Evolutionary conservation across 768 basidiomycete genomes (phyloP), one percentile per base, ranked within the genome.

Genomic region (Amanita rubescens): DNA sequence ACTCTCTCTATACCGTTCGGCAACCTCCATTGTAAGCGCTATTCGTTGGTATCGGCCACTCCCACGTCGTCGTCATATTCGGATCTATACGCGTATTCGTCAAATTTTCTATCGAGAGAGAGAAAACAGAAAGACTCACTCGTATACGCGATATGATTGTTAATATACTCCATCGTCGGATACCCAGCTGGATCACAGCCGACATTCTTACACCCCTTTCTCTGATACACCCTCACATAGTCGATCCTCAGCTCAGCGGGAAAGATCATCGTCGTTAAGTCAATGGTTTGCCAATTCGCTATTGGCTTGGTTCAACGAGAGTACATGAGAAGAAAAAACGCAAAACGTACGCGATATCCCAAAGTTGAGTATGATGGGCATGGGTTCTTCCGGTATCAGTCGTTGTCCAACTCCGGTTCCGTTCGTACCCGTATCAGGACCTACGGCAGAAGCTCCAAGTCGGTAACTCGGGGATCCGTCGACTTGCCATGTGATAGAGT

Each of bases 171-270:
- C 52, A 74, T 67, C 2, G 89, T 93, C 1, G 88, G 89, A 57
- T 76, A 80, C 41, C 76, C 72, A 24, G 66, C 58, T 0, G 88
- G 88, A 63, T 80, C 72, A 62, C 89, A 91, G 2, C 87, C 86
- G 24, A 83, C 62, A 60, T 87, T 87, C 27, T 58, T 68, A 49
- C 68, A 55, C 3, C 77, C 80, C 57, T 76, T 72, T 47, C 80
- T 68, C 67, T 90, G 89, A 65, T 90, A 93, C 17, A 93, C 85
- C 22, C 90, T 77, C 37, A 92, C 82, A 63, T 90, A 92, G 65
- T 93, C 88, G 34, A 91, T 68, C 37, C 77, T 71, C 72, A 90
- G 75, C 59, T 82, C 79, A 0, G 81, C 78, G 0, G 88, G 88
- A 75, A 88, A 89, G 20, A 67, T 65, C 74, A 90, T 74, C 39